Base-by-base conservation (phyloP, 805 yeast genomes). In the Ogataea parapolymorpha region DNA sequence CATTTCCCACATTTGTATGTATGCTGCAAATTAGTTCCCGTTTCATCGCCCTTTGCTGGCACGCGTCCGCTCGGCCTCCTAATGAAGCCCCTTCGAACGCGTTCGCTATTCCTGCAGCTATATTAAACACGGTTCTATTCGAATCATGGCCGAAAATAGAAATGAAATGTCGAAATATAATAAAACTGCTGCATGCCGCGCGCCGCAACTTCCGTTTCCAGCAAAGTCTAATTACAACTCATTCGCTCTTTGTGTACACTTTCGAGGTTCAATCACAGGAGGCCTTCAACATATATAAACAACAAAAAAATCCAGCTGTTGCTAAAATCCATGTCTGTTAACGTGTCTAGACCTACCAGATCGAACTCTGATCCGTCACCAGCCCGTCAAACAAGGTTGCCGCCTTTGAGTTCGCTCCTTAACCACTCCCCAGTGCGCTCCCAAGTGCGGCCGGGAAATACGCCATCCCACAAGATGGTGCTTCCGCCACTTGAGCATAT, bases 291-390 rank as follows among this genome's bases (percentile, higher is more conserved):
- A 10, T 34, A 35, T 35, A 40, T 40, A 35, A 40, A 35, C 39
- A 34, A 40, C 31, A 23, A 26, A 20, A 16, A 26, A 15, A 27
- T 28, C 37, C 42, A 31, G 14, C 23, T 20, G 33, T 16, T n/a
- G 25, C 11, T 20, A n/a, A n/a, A 8, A 22, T 34, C 22, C 15
- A 51, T 51, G 55, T 47, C 54, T n/a, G 52, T 49, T 30, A 49
- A 53, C 44, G 46, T 48, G n/a, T 35, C 54, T 18, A 46, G 52
- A 44, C 42, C 45, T 32, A 46, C 41, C 28, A 51, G 58, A 45
- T 47, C 59, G 34, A 48, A 51, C 27, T 48, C 53, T 26, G 57
- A 53, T 23, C 56, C 56, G n/a, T 53, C 59, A 11, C 56, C 56
- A 12, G 38, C 38, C 5, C 44, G 44, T 26, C 49, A 41, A 20